Evolutionary conservation across 2,329 filamentous ascomycete genomes (phyloP), one percentile per base, ranked within the genome.

Genomic region (Monosporascus cannonballus): DNA sequence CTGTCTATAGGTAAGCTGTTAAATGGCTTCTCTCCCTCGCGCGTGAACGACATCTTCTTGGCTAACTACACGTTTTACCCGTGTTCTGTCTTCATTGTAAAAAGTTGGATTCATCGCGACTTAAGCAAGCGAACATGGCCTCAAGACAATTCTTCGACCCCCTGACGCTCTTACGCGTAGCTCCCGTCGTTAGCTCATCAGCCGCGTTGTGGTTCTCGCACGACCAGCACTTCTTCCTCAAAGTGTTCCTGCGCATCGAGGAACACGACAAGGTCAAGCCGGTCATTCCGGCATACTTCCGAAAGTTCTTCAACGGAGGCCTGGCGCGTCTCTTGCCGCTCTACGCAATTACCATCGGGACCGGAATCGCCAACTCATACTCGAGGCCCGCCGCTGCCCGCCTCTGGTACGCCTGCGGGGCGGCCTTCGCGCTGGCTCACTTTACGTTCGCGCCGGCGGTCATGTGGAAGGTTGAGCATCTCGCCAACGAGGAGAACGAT

Each of bases 121-220:
- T 30, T 34, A 5, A 34, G 11, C 30, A 34, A 34, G 30, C 30
- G 30, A 34, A 34, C 30, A 74, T 74, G 72, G 70, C 72, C 34
- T 71, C 70, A 1, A 61, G 63, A 17, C 54, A 58, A 41, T 70
- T 74, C 61, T 66, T 70, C 59, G 67, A 73, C 57, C 67, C 69
- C 11, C 59, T 69, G 45, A 66, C 68, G 6, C 59, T 67, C 44
- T 66, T 79, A 36, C 70, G 76, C 46, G 59, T 74, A 18, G 67
- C 73, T 2, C 76, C 76, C 0, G 64, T 79, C 24, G 57, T 78
- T 56, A 73, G 74, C n/a, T 73, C 75, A 3, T 76, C 75, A 2
- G 70, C 70, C 58, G 71, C 74, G 0, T 67, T 79, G 49, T 68
- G 72, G 58, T 76, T 69, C 65, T 72, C 75, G 15, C 64, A 66